Base-by-base conservation (phyloP, 2,329 filamentous ascomycete genomes). In the Xylaria sp. region DNA sequence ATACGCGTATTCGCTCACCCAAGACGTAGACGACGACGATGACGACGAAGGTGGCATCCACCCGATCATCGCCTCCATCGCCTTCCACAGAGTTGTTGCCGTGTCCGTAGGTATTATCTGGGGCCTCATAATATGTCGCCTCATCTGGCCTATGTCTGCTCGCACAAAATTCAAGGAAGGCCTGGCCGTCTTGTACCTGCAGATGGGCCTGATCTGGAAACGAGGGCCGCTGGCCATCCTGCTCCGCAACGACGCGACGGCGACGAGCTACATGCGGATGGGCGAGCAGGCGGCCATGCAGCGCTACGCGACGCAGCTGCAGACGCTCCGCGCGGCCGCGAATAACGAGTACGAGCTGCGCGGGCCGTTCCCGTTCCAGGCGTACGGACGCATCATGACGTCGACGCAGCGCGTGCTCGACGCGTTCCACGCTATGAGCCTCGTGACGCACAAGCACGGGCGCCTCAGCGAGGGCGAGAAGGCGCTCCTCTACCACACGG, bases 181-280 rank as follows among this genome's bases (percentile, higher is more conserved):
- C 1, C 80, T 97, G 9, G 90, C 91, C 22, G 79, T 96, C n/a
- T 78, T 99, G 11, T 97, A 94, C 83, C 80, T 99, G 6, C 90
- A 95, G 54, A 92, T 99, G 86, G 91, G 92, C 16, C 81, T 99
- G 29, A 92, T 97, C 61, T 99, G 94, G 94, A 96, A 93, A 74
- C 86, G 92, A 41, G 93, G 95, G 7, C 94, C 94, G 0, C 77
- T 99, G 20, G 88, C 89, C 4, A 84, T 87, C 6, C 80, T 96
- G 50, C 76, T 86, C 1, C 80, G 86, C 42, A 84, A 80, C 54
- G 76, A 83, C 59, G 76, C 74, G 56, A 76, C 78, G 3, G 74
- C 80, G 34, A 68, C 71, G 50, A 84, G 86, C 5, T 97, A 96
- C 70, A 92, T 97, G 82, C 88, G 88, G 58, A 83, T 92, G n/a